A percentile compares a stretch with the other conserved stretches of the same genome.
phyloP scores from a whole-genome alignment of 176 grass and related monocot genomes.

The Leersia perrieri region DNA sequence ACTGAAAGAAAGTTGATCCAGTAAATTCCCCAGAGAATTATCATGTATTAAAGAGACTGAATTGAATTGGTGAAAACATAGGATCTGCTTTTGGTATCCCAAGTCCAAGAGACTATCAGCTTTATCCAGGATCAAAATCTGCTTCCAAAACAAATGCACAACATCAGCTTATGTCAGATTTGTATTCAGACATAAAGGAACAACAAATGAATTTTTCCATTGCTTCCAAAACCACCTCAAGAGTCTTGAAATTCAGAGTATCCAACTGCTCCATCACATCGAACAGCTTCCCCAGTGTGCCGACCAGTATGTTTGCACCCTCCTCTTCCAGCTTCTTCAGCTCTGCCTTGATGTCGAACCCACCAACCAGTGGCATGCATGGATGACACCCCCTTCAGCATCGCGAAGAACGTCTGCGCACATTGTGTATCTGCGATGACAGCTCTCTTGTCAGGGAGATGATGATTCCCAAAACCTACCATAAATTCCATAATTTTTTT shows the following conservation, averaged over 20 bases:
- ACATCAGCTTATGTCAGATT: not conserved
- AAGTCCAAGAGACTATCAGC: constrained; percentile 90
- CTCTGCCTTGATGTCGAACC: constrained; percentile 66
- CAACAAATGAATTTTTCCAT: not conserved
- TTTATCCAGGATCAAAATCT: constrained; percentile 95
- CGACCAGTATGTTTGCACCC: constrained; percentile 85
- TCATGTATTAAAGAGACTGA: too few relatives aligned
- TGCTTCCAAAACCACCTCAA: constrained; percentile 55
- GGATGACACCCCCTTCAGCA: constrained; percentile 54
- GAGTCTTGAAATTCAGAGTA: constrained; percentile 54
- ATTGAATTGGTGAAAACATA: too few relatives aligned
- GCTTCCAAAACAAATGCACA: constrained; percentile 40
- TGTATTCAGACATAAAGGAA: not conserved
- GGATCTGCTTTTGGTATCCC: constrained; percentile 89
- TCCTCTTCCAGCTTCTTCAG: constrained; percentile 70
- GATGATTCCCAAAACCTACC: constrained; percentile 76
- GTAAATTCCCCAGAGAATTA: too few relatives aligned
- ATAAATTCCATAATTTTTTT: too few relatives aligned
- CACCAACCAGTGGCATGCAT: constrained; percentile 90
- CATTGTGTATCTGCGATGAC: constrained; percentile 94
- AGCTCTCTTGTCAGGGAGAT: constrained; percentile 92
- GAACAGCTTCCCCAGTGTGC: constrained; percentile 79
- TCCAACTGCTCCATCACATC: constrained; percentile 78
- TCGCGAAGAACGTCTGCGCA: constrained; percentile 72
- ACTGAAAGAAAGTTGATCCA: too few relatives aligned